Base-by-base conservation (phyloP, 208 protist genomes). In the Trypanosoma brucei region DNA sequence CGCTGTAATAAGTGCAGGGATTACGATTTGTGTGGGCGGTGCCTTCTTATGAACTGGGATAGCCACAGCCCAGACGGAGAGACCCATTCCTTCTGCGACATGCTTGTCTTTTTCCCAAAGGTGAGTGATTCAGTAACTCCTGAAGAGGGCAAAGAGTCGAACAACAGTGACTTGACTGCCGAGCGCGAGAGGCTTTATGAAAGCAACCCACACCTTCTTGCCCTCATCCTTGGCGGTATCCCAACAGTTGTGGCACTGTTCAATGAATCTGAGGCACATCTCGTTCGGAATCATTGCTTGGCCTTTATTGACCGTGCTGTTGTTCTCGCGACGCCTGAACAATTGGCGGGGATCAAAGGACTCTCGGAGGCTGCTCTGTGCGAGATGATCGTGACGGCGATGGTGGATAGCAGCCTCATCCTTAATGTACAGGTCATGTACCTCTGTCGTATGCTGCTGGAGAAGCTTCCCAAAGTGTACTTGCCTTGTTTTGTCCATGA, bases 1-100 rank as follows among this genome's bases (percentile, higher is more conserved):
- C 83, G 82, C 42, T 93, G 89, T 75, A 92, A 95, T 60, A 76
- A 83, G 33, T 92, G 86, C 58, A 6, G 37, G 0, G 84, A 95
- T 55, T 75, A 68, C 33, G 89, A 95, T 66, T 85, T 80, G 59
- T 95, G 89, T 75, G 70, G 63, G 11, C 46, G 65, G 35, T 95
- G 89, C 50, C 14, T 95, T 1, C 62, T 91, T 35, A 65, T 75
- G 35, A 56, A 81, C 35, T 77, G 65, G 61, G 61, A 56, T 8
- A 59, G 75, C n/a, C 80, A 91, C 70, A 40, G 55, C 31, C 65
- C 48, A 33, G 70, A 65, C 36, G 66, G 39, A 3, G 13, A 35
- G 39, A 40, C 45, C 30, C 85, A 92, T 67, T 78, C 57, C 53
- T 95, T 89, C 65, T 88, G 81, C 4, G 84, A 95, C 65, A 91